phyloP scores from a whole-genome alignment of 768 basidiomycete genomes.

The Macrocybe gigantea region DNA sequence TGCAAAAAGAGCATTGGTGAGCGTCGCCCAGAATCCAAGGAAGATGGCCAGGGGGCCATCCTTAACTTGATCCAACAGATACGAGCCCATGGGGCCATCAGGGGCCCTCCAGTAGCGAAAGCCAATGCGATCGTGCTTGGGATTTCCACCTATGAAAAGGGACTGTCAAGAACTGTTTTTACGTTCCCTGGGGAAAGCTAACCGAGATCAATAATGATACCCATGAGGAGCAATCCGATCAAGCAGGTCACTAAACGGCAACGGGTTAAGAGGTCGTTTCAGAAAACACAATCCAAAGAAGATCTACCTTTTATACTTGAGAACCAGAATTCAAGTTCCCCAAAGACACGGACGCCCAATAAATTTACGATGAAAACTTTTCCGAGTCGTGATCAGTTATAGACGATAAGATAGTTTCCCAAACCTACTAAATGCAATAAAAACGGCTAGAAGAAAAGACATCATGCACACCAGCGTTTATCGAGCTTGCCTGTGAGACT shows the following conservation, averaged over 20 bases:
- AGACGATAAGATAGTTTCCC: background rate
- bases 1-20: constrained; percentile 70
- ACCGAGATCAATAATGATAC: constrained; percentile 64
- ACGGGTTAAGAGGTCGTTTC: background rate
- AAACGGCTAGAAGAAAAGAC: constrained; percentile 34
- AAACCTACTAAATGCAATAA: constrained; percentile 48
- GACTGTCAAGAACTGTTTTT: constrained; percentile 21
- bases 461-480: background rate
- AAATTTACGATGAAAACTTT: constrained; percentile 52
- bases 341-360: constrained; percentile 60
- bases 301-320: constrained; percentile 59
- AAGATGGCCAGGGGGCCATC: constrained; percentile 46
- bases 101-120: constrained; percentile 45
- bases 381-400: background rate
- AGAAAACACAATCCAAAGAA: constrained; percentile 14
- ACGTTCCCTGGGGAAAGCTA: constrained; percentile 29
- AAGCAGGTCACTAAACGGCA: constrained; percentile 29
- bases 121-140: constrained; percentile 39
- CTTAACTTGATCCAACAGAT: constrained; percentile 43
- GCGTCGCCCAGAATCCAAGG: constrained; percentile 66
- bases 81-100: constrained; percentile 52
- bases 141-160: constrained; percentile 41
- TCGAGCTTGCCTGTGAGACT: constrained; percentile 10
- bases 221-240: constrained; percentile 49
- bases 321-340: constrained; percentile 73